Conservation (phyloP, 768 basidiomycete genomes). For the Hysterangium stoloniferum region DNA sequence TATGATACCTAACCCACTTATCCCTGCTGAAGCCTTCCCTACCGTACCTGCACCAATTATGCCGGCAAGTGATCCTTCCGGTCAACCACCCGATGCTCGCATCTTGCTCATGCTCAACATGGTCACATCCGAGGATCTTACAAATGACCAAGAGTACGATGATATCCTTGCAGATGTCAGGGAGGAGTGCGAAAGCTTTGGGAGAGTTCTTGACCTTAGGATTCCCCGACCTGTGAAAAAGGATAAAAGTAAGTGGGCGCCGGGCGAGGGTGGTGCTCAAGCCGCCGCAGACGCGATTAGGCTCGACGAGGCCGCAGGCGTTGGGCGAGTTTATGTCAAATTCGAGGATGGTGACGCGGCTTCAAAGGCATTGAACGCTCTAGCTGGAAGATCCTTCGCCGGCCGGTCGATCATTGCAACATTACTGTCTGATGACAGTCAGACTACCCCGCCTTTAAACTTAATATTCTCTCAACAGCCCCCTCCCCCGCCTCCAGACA, state of each 20-base stretch:
- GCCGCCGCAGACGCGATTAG: constrained; percentile 59
- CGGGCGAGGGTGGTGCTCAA: constrained; percentile 52
- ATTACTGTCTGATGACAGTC: constrained; percentile 72
- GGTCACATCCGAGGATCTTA: constrained; percentile 89
- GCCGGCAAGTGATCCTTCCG: constrained; percentile 66
- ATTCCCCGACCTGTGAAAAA: constrained; percentile 87
- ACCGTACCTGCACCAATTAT: constrained; percentile 84
- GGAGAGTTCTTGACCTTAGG: constrained; percentile 73
- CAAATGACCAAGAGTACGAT: constrained; percentile 85
- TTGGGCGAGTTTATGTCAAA: constrained; percentile 94
- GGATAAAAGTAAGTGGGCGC: constrained; percentile 71
- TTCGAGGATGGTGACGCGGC: constrained; percentile 59
- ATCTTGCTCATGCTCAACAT: constrained; percentile 98
- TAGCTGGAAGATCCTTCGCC: constrained; percentile 86
- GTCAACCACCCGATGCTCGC: constrained; percentile 46
- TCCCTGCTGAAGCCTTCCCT: constrained; percentile 75
- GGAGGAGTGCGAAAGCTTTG: constrained; percentile 80
- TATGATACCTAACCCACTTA: constrained; percentile 50
- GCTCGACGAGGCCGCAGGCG: constrained; percentile 82
- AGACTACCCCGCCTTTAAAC: constrained; percentile 75
- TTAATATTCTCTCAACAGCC: constrained; percentile 82
- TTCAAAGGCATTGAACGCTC: constrained; percentile 64
- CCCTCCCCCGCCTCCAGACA: constrained; percentile 62
- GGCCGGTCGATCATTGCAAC: constrained; percentile 85
- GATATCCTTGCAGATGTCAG: constrained; percentile 94